A percentile compares a stretch with the other conserved stretches of the same genome.
phyloP scores from a whole-genome alignment of 2,329 filamentous ascomycete species.

The Paecilomyces formosus region DNA sequence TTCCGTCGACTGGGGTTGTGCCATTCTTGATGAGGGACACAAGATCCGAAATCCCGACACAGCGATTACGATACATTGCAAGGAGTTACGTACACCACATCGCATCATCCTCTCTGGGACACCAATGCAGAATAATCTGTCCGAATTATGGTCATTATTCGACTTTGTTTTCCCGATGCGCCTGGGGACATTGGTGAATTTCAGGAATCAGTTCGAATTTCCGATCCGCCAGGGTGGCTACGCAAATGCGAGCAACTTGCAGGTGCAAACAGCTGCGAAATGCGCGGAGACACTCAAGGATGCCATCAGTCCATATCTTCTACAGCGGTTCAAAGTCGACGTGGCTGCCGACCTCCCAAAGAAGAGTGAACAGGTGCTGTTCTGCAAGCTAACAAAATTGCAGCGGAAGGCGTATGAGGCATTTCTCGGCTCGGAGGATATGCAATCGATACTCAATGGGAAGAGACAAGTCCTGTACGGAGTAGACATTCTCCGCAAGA shows the following conservation, averaged over 20 bases:
- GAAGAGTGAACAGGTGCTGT: constrained; percentile 93
- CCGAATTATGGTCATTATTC: constrained; percentile 93
- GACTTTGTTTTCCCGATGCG: constrained; percentile 98
- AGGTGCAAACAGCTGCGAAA: constrained; percentile 89
- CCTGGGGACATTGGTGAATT: constrained; percentile 82
- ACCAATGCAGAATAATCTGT: constrained; percentile 94
- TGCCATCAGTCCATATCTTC: constrained; percentile 82
- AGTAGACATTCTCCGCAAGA: constrained; percentile 86
- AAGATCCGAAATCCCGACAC: constrained; percentile 97
- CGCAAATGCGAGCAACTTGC: constrained; percentile 86
- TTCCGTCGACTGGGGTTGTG: constrained; percentile 83
- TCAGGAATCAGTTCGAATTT: constrained; percentile 84
- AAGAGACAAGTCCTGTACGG: constrained; percentile 77
- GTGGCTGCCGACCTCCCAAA: constrained; percentile 89
- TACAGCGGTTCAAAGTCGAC: constrained; percentile 88
- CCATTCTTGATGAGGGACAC: constrained; percentile 92
- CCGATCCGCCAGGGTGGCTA: constrained; percentile 92
- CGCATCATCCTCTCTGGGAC: constrained; percentile 91
- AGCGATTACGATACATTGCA: constrained; percentile 89
- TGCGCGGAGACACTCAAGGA: constrained; percentile 92
- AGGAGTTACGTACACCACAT: constrained; percentile 83
- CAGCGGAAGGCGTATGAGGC: constrained; percentile 74
- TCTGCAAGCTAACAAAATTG: constrained; percentile 78
- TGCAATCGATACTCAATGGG: constrained; percentile 70
- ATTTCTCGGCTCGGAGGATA: constrained; percentile 76